Evolutionary conservation across 176 grass and related monocot species (phyloP).

Genomic region (Aegilops tauschii): DNA sequence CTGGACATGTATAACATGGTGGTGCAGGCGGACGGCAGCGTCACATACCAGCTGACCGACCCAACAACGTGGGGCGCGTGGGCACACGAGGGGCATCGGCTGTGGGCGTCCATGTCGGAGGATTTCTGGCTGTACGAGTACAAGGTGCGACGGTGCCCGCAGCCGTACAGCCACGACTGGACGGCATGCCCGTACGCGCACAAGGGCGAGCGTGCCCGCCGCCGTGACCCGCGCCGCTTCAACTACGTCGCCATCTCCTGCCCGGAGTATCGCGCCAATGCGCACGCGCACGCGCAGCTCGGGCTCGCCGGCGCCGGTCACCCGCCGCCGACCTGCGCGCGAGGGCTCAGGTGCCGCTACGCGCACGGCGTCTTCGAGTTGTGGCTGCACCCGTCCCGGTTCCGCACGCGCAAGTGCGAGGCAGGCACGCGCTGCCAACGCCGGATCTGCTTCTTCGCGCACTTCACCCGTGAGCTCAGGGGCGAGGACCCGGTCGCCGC

Average conservation of each 20-base stretch:
- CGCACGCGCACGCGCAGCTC: not conserved
- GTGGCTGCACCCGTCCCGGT: slow-evolving; percentile 49
- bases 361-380: slow-evolving; percentile 53
- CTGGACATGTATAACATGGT: not conserved
- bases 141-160: slow-evolving; percentile 56
- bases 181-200: slow-evolving; percentile 61
- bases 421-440: not conserved
- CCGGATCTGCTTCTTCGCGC: slow-evolving; percentile 59
- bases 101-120: slow-evolving; percentile 39
- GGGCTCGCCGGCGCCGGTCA: not conserved
- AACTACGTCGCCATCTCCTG: slow-evolving; percentile 38
- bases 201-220: slow-evolving; percentile 41
- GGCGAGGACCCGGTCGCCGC: not conserved
- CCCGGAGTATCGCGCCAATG: slow-evolving; percentile 19
- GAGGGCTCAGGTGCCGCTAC: slow-evolving; percentile 23
- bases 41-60: not conserved
- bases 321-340: slow-evolving; percentile 1
- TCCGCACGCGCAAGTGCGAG: slow-evolving; percentile 49
- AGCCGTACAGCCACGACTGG: slow-evolving; percentile 36
- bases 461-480: slow-evolving; percentile 26
- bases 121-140: slow-evolving; percentile 67
- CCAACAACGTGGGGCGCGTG: not conserved
- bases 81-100: slow-evolving; percentile 27
- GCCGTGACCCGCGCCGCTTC: slow-evolving; percentile 47
- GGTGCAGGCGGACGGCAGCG: not conserved